A percentile compares a stretch with the other conserved stretches of the same genome.
Conservation (phyloP, 192 early-diverging fungal species). For the Podila epigama region DNA sequence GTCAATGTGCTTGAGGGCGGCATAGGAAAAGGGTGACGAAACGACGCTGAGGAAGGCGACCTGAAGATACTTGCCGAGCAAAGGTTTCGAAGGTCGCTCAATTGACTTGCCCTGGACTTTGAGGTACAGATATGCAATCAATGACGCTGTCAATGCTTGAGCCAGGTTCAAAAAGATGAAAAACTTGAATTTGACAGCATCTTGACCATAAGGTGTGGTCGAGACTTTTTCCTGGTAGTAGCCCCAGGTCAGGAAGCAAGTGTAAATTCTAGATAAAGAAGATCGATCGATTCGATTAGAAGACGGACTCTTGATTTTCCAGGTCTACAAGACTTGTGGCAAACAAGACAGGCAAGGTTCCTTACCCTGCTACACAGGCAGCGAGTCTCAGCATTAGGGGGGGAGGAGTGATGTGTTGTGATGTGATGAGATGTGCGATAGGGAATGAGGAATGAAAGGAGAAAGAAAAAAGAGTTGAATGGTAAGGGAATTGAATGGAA, state of each 20-base stretch:
- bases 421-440: not conserved
- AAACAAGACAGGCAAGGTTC: not conserved
- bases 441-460: not conserved
- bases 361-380: not conserved
- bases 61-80: constrained; percentile 73
- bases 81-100: constrained; percentile 20
- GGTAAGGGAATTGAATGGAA: not conserved
- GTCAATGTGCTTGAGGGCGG: constrained; percentile 91
- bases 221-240: constrained; percentile 93
- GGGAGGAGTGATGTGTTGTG: too few relatives aligned
- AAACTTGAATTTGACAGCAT: constrained; percentile 77
- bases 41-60: constrained; percentile 77
- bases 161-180: constrained; percentile 92
- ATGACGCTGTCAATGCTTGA: constrained; percentile 81
- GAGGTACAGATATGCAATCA: constrained; percentile 81
- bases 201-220: constrained; percentile 77
- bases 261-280: constrained; percentile 74
- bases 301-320: too few relatives aligned
- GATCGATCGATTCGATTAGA: too few relatives aligned
- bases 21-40: constrained; percentile 93
- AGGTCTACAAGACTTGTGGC: too few relatives aligned
- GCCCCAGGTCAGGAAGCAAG: constrained; percentile 97
- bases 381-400: not conserved
- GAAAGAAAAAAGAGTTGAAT: not conserved
- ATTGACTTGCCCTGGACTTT: constrained; percentile 55